phyloP scores from a whole-genome alignment of 1,284 basidiomycete genomes.

The Bjerkandera adusta region DNA sequence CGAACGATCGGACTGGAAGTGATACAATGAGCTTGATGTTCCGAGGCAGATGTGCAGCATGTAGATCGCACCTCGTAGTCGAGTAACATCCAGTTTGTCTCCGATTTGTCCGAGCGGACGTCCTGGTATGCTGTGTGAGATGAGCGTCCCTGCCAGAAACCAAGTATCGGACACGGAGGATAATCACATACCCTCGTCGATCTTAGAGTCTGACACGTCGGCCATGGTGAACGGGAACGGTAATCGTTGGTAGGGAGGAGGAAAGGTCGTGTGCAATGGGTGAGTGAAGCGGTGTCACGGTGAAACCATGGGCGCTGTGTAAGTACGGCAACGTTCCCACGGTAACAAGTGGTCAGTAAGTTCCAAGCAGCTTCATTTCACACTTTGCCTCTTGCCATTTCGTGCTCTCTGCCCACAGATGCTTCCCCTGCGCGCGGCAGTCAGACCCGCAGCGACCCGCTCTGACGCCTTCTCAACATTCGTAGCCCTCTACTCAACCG shows the following conservation, averaged over 20 bases:
- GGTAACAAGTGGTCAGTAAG: not conserved
- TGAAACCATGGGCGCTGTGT: not conserved
- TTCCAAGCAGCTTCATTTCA: not conserved
- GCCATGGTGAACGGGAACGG: slow-evolving; percentile 55
- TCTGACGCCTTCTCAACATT: slow-evolving; percentile 15
- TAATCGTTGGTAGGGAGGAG: slow-evolving; percentile 14
- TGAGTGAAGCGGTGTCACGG: slow-evolving; percentile 1
- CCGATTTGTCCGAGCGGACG: slow-evolving; percentile 78
- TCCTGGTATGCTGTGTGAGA: slow-evolving; percentile 72
- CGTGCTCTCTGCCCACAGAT: not conserved
- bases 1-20: slow-evolving; percentile 67
- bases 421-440: not conserved
- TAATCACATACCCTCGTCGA: slow-evolving; percentile 63
- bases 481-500: slow-evolving; percentile 26
- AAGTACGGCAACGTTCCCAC: slow-evolving; percentile 1
- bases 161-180: too few species aligned
- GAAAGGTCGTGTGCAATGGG: slow-evolving; percentile 5
- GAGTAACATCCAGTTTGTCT: slow-evolving; percentile 83
- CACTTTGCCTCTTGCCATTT: not conserved
- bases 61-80: slow-evolving; percentile 71
- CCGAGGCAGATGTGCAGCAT: too few species aligned
- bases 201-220: slow-evolving; percentile 76
- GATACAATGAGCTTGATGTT: slow-evolving; percentile 10
- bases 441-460: not conserved
- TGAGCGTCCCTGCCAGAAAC: slow-evolving; percentile 2